These are phyloP conservation scores for Microbotryum intermedium DNA, from an alignment of 1,284 basidiomycete species.

Conservation along the genomic window DNA sequence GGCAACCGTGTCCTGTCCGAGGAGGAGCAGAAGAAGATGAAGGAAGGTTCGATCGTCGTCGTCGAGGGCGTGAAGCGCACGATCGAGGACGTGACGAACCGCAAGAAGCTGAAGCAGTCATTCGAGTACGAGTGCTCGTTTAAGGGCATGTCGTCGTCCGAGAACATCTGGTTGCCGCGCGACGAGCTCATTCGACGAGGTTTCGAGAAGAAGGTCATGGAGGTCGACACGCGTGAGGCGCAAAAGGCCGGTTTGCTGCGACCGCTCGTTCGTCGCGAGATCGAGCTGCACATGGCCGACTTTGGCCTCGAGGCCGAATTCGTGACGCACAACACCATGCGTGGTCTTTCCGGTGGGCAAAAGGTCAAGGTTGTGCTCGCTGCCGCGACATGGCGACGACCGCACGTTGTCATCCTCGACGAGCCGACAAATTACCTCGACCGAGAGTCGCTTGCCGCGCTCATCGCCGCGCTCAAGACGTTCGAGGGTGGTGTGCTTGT, in stretches of 20 bases:
- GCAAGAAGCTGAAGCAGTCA: constrained; percentile 98
- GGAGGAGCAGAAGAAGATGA: constrained; percentile 91
- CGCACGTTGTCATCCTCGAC: constrained; percentile 94
- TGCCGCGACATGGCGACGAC: constrained; percentile 95
- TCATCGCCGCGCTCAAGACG: constrained; percentile 90
- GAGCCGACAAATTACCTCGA: constrained; percentile 89
- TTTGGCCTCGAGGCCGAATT: constrained; percentile 95
- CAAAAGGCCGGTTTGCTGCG: constrained; percentile 92
- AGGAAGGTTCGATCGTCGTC: constrained; percentile 77
- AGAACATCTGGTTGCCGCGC: constrained; percentile 94
- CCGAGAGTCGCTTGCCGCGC: constrained; percentile 91
- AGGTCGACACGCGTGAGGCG: constrained; percentile 94
- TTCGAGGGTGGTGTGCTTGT: constrained; percentile 90
- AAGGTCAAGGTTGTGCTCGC: constrained; percentile 99
- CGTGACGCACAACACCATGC: constrained; percentile 63
- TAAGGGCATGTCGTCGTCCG: constrained; percentile 64
- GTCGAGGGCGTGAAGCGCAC: constrained; percentile 88
- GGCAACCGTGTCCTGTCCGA: constrained; percentile 76
- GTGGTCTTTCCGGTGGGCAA: constrained; percentile 96
- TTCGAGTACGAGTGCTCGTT: constrained; percentile 64
- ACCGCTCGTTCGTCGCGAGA: constrained; percentile 92
- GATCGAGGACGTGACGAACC: constrained; percentile 81
- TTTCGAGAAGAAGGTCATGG: constrained; percentile 87
- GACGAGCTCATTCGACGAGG: constrained; percentile 95
- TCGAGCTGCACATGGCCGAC: constrained; percentile 95